phyloP scores from a whole-genome alignment of 129 eudicot genomes.

The Arctium lappa region DNA sequence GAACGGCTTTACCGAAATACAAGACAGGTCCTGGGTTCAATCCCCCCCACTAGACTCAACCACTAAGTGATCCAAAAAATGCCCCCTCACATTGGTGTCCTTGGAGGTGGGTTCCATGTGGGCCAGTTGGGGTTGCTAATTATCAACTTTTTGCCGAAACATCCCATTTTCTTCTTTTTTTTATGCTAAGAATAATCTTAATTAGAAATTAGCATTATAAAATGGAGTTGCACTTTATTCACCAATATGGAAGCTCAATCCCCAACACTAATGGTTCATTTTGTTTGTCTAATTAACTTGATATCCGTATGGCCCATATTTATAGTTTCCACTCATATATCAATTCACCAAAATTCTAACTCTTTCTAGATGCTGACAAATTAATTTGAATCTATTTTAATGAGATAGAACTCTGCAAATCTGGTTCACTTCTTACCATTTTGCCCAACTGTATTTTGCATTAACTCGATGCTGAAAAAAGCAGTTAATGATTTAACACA shows the following conservation, averaged over 20 bases:
- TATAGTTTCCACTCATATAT: background rate
- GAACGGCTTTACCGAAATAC: too few relatives aligned
- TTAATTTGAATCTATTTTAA: background rate
- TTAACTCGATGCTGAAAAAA: conserved; percentile 64
- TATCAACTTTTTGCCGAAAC: too few relatives aligned
- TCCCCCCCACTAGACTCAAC: too few relatives aligned
- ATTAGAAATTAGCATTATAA: background rate
- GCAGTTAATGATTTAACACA: conserved; percentile 58
- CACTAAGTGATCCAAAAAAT: too few relatives aligned
- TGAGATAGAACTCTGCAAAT: background rate
- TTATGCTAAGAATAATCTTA: background rate
- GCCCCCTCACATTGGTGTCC: too few relatives aligned
- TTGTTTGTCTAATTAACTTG: background rate
- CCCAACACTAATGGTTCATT: too few relatives aligned
- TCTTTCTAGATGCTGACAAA: background rate
- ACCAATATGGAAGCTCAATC: too few relatives aligned
- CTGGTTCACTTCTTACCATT: background rate
- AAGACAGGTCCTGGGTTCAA: too few relatives aligned
- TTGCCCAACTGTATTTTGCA: conserved; percentile 24
- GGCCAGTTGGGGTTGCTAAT: too few relatives aligned
- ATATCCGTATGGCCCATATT: background rate
- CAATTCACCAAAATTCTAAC: background rate
- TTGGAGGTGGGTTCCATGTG: too few relatives aligned
- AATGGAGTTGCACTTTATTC: too few relatives aligned
- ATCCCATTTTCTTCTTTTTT: too few relatives aligned